These are phyloP conservation scores for Comarum palustre DNA, from an alignment of 306 rosid genomes.

Conservation along the genomic window DNA sequence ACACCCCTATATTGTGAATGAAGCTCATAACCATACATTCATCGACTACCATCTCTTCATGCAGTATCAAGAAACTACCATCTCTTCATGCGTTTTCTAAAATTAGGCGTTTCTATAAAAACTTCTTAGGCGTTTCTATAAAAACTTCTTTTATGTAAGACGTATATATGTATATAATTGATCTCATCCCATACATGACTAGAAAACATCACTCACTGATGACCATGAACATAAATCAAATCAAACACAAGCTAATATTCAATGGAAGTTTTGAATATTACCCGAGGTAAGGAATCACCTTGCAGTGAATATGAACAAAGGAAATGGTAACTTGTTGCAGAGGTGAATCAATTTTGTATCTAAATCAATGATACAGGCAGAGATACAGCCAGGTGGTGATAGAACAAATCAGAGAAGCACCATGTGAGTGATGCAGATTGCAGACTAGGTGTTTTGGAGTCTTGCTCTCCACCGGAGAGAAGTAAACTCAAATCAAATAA, in stretches of 20 bases:
- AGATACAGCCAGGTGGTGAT: background rate
- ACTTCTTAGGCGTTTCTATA: too few species aligned
- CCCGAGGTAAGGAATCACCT: background rate
- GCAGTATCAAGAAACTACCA: background rate
- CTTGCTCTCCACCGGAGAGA: background rate
- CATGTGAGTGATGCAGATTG: constrained; percentile 2
- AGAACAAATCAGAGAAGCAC: background rate
- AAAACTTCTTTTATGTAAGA: too few species aligned
- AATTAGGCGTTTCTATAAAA: too few species aligned
- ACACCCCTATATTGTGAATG: background rate
- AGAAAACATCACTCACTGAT: too few species aligned
- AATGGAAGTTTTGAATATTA: too few species aligned
- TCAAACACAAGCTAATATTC: background rate
- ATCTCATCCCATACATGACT: too few species aligned
- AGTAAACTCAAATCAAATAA: background rate
- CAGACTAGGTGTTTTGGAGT: background rate
- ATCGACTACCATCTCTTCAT: background rate
- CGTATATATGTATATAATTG: too few species aligned
- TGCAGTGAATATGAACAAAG: background rate
- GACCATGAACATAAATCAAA: background rate
- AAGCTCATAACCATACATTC: background rate
- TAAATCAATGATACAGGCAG: background rate
- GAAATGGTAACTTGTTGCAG: background rate
- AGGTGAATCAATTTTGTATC: background rate
- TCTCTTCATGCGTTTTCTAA: background rate